Evolutionary conservation across 768 basidiomycete genomes (phyloP), one percentile per base, ranked within the genome.

Genomic region (Glaciozyma antarctica): DNA sequence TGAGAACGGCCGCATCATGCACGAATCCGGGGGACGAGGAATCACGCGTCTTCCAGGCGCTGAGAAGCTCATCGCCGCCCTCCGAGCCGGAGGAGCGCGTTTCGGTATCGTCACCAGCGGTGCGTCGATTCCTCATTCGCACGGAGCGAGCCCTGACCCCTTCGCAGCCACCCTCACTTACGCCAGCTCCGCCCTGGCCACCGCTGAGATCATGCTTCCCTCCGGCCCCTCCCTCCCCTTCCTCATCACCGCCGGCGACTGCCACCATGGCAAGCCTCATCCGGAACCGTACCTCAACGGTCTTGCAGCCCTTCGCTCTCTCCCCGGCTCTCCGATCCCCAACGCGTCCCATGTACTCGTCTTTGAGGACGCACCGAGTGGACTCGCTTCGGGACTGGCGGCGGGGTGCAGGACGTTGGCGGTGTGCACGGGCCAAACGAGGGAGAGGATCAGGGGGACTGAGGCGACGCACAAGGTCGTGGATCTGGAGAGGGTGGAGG

Each of bases 81-180:
- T 87, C 60, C 48, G 74, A 30, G 68, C 58, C 7, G 77, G 73
- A 28, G 82, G 82, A 22, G 85, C 87, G 24, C 80, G 80, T 49
- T 93, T 88, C 88, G 88, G 88, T 5, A 88, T 93, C 73, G 87
- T 88, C 43, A 91, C 90, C 9, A 89, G 87, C 52, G 84, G 88
- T 85, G 72, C 71, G 77, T 67, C 15, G 32, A 9, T 15, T 54
- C n/a, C 16, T 7, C 22, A 51, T 24, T 10, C 22, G 15, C 26
- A 28, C 3, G 5, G 26, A 4, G 28, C n/a, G n/a, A 44, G 44
- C 22, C 15, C 10, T 32, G 34, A 21, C 19, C 55, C 56, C 21
- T 26, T 19, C 55, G 85, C 86, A 88, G 90, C 91, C 0, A 89
- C 90, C 26, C 82, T 80, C 67, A 81, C 81, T 65, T 91, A 86